Evolutionary conservation across 345 rosid species (phyloP).

Genomic region (Bruguiera parviflora): DNA sequence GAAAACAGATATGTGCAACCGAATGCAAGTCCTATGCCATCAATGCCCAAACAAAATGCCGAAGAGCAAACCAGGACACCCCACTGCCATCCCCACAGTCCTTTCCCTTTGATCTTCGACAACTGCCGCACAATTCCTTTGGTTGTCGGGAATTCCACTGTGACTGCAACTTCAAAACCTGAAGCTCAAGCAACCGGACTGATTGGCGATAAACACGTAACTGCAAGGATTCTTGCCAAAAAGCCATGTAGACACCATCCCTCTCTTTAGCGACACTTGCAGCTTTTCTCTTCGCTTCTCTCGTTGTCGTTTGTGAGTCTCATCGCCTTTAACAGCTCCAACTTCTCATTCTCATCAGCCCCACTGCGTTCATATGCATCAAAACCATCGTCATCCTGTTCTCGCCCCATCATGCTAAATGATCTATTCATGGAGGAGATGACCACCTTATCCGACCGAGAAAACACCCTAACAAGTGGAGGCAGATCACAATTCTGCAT

Average conservation of each 20-base stretch:
- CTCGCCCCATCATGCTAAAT: conserved; percentile 1
- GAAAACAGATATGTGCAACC: conserved; percentile 14
- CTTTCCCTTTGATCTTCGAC: conserved; percentile 1
- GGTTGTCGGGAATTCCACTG: conserved; percentile 10
- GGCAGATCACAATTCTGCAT: conserved; percentile 55
- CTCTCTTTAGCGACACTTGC: conserved; percentile 36
- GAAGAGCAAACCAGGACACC: conserved; percentile 34
- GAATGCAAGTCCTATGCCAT: conserved; percentile 40
- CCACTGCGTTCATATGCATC: not conserved
- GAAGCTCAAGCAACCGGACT: conserved; percentile 49
- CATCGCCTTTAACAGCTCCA: conserved; percentile 60
- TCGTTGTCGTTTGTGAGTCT: conserved; percentile 60
- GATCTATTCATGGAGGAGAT: conserved; percentile 20
- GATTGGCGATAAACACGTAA: conserved; percentile 44
- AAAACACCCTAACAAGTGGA: conserved; percentile 46
- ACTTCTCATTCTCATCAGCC: conserved; percentile 20
- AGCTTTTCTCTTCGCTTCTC: conserved; percentile 57
- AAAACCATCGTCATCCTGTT: conserved; percentile 2
- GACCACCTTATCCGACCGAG: conserved; percentile 28
- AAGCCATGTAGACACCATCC: conserved; percentile 31
- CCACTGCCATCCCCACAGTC: conserved; percentile 10
- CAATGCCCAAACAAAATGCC: conserved; percentile 45
- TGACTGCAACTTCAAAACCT: conserved; percentile 32
- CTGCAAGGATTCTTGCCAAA: conserved; percentile 39
- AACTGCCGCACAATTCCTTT: not conserved